These are phyloP conservation scores for Pyrenochaeta sp. DNA, from an alignment of 2,329 filamentous ascomycete species.

Conservation along the genomic window DNA sequence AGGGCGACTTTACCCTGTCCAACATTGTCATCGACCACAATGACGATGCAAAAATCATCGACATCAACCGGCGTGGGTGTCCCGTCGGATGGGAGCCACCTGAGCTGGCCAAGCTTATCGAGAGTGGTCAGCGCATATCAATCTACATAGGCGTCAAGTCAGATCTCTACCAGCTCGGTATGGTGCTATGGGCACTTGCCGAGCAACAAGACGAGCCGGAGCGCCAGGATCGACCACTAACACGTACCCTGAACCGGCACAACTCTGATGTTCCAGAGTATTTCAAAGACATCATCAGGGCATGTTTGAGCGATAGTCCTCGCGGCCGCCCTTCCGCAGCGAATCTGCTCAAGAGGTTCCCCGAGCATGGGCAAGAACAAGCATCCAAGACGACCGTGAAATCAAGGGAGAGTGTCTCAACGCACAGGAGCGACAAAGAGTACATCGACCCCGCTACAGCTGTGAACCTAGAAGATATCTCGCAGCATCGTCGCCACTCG, in stretches of 20 bases:
- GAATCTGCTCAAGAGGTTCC: conserved; percentile 65
- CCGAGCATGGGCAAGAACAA: conserved; percentile 26
- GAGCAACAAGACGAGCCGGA: conserved; percentile 92
- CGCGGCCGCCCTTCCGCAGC: conserved; percentile 76
- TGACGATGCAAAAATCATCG: conserved; percentile 93
- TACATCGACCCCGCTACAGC: conserved; percentile 58
- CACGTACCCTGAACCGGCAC: conserved; percentile 36
- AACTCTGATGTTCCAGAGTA: conserved; percentile 73
- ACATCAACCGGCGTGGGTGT: conserved; percentile 97
- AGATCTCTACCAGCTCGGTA: conserved; percentile 93
- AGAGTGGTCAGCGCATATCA: conserved; percentile 86
- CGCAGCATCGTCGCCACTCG: conserved; percentile 36
- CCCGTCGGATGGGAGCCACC: conserved; percentile 98
- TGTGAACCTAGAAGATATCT: conserved; percentile 56
- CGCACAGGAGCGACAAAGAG: conserved; percentile 55
- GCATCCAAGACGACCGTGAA: conserved; percentile 22
- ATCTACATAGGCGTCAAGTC: conserved; percentile 99
- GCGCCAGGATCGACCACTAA: conserved; percentile 72
- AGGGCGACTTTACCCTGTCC: conserved; percentile 95
- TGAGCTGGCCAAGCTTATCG: conserved; percentile 84
- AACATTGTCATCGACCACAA: conserved; percentile 92
- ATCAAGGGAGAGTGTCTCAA: conserved; percentile 47
- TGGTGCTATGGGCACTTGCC: conserved; percentile 94
- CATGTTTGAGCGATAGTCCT: conserved; percentile 79
- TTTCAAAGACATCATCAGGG: conserved; percentile 77